Base-by-base conservation (phyloP, 1,284 basidiomycete genomes). In the Xerocomus amazonicus region DNA sequence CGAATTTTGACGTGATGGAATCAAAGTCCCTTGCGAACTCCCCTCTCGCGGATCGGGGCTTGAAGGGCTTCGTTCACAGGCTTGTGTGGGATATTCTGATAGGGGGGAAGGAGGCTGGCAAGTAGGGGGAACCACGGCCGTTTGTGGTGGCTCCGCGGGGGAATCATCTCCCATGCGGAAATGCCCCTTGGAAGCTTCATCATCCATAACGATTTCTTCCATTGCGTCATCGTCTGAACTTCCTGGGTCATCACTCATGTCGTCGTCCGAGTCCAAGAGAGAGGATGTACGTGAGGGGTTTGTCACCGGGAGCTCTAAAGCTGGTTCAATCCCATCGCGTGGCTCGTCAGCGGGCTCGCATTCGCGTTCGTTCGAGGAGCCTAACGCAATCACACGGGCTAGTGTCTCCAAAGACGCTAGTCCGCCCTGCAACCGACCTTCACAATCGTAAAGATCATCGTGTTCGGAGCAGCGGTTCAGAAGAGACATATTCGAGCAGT, bases 401-500 rank as follows among this genome's bases (percentile, higher is more conserved):
- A 97, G 73, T 47, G 87, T 84, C 65, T 94, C 91, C 47, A 96
- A 73, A 13, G 86, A 83, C 9, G 84, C 75, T 1, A 95, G 70
- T 3, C 92, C 92, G 29, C 91, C 92, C 58, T 86, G 82, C 34
- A 97, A 67, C 26, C 87, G 81, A 17, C 92, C 93, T 48, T 90
- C 80, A 0, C 75, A 69, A 58, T 91, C 85, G 63, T 96, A 96
- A n/a, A 85, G 73, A 28, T 83, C 77, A 37, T 84, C 79, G 52
- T 77, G 83, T 45, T 86, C 83, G 0, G 79, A 63, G 0, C 78
- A 68, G 4, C 97, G 90, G 65, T 99, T 99, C 33, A 99, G 76
- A 13, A 98, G 80, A 2, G 90, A 86, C 96, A 99, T 98, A 65
- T 98, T 99, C 13, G 96, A 99, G 68, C 93, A 97, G 66, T 99